phyloP scores from a whole-genome alignment of 2,329 filamentous ascomycete genomes.

The Cyphellophora attinorum region DNA sequence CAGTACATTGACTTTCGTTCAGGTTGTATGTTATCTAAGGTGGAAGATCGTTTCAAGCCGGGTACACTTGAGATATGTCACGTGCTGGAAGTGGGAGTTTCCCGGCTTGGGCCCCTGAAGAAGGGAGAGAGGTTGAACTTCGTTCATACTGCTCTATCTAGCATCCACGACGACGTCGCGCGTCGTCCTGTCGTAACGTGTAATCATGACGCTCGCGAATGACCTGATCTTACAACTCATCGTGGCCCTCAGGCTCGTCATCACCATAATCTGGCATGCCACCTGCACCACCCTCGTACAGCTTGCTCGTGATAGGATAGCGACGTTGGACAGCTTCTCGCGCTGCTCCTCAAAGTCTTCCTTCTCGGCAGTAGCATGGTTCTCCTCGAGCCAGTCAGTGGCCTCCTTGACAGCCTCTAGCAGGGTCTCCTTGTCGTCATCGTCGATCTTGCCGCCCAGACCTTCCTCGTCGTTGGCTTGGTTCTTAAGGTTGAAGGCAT shows the following conservation, averaged over 20 bases:
- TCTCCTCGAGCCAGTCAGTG: constrained; percentile 94
- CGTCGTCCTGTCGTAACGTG: too few species aligned
- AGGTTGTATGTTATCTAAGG: too few species aligned
- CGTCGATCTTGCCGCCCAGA: constrained; percentile 95
- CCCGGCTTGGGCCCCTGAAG: too few species aligned
- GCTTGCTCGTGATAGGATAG: constrained; percentile 97
- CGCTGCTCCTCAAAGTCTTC: constrained; percentile 99
- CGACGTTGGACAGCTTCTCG: constrained; percentile 94
- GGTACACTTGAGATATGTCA: too few species aligned
- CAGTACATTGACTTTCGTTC: too few species aligned
- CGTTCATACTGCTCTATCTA: too few species aligned
- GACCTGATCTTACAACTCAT: constrained; percentile 63
- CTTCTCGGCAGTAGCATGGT: constrained; percentile 69
- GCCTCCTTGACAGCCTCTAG: constrained; percentile 95
- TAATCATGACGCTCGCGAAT: too few species aligned
- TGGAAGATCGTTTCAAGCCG: too few species aligned
- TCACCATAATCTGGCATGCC: constrained; percentile 49
- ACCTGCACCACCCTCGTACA: constrained; percentile 65
- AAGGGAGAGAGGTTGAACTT: too few species aligned
- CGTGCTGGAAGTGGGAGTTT: too few species aligned
- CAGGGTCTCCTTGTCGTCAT: constrained; percentile 96
- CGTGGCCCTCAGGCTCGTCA: constrained; percentile 55
- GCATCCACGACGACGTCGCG: too few species aligned
- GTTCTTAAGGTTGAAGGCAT: constrained; percentile 98
- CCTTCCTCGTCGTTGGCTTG: constrained; percentile 95